Conservation (phyloP, 768 basidiomycete genomes). For the Suillus weaverae region DNA sequence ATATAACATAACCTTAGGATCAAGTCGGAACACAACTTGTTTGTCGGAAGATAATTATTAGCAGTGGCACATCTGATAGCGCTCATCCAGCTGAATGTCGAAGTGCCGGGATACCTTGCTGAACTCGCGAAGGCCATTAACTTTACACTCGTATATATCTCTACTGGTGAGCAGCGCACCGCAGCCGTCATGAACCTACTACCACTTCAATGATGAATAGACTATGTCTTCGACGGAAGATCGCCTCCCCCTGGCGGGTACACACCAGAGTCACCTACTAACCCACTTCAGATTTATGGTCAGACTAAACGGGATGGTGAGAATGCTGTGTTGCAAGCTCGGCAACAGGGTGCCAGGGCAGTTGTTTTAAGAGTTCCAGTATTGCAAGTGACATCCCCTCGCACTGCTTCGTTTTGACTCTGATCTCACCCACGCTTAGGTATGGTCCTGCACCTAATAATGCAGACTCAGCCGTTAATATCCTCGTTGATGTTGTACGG, state of each 20-base stretch:
- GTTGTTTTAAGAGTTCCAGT: constrained; percentile 89
- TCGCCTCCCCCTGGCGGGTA: constrained; percentile 69
- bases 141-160: constrained; percentile 86
- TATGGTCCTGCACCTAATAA: constrained; percentile 87
- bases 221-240: constrained; percentile 97
- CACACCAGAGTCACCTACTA: constrained; percentile 64
- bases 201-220: constrained; percentile 35
- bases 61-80: background rate
- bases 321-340: constrained; percentile 61
- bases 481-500: constrained; percentile 81
- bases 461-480: constrained; percentile 86
- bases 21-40: constrained; percentile 69
- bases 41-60: constrained; percentile 14
- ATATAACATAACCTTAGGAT: constrained; percentile 45
- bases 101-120: constrained; percentile 73
- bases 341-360: constrained; percentile 47
- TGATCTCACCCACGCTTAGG: constrained; percentile 39
- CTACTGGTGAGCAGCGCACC: constrained; percentile 58
- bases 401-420: background rate
- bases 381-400: constrained; percentile 50
- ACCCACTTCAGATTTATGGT: constrained; percentile 90
- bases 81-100: constrained; percentile 67
- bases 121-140: constrained; percentile 56
- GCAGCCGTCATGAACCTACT: constrained; percentile 12
- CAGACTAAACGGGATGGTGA: constrained; percentile 87